Percentiles rank a stretch among this genome's conserved stretches.
These are phyloP conservation scores for Geotrichum macrosporum DNA, from an alignment of 1,139 yeast genomes.

Conservation along the genomic window DNA sequence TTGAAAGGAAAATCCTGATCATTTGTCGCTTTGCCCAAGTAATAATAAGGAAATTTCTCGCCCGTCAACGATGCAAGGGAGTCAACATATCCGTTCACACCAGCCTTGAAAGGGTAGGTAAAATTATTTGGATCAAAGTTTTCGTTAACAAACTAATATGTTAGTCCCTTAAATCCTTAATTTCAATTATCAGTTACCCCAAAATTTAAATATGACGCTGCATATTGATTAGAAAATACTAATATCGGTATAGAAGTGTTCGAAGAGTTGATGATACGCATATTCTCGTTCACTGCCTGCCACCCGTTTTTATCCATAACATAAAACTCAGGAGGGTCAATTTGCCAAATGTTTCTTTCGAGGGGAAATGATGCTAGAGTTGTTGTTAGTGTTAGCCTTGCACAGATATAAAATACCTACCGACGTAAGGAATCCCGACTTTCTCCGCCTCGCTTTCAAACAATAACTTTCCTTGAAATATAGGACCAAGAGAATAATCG, in stretches of 20 bases:
- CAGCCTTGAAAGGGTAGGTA: slow-evolving; percentile 15
- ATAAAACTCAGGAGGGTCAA: slow-evolving; percentile 7
- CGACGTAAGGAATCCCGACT: slow-evolving; percentile 26
- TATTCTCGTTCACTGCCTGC: slow-evolving; percentile 1
- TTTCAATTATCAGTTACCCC: too few relatives aligned
- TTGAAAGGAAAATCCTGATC: slow-evolving; percentile 14
- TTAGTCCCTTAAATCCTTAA: too few relatives aligned
- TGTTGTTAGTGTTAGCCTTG: neutral
- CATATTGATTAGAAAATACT: slow-evolving; percentile 4
- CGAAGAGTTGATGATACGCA: slow-evolving; percentile 7
- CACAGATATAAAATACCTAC: slow-evolving; percentile 13
- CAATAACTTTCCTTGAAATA: slow-evolving; percentile 23
- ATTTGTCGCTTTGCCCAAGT: slow-evolving; percentile 2
- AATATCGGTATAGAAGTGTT: slow-evolving; percentile 6
- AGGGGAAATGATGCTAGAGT: slow-evolving; percentile 2
- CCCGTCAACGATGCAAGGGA: slow-evolving; percentile 9
- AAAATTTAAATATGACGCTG: slow-evolving; percentile 15
- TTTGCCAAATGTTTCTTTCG: slow-evolving; percentile 5
- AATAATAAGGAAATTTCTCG: slow-evolving; percentile 12
- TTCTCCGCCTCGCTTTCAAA: slow-evolving; percentile 24
- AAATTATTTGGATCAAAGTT: slow-evolving; percentile 7
- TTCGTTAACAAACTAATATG: slow-evolving; percentile 14
- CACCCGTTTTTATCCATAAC: slow-evolving; percentile 10
- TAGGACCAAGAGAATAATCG: slow-evolving; percentile 7
- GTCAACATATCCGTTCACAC: slow-evolving; percentile 14